Conservation (phyloP, 192 early-diverging fungal species). For the Jimgerdemannia lactiflua region DNA sequence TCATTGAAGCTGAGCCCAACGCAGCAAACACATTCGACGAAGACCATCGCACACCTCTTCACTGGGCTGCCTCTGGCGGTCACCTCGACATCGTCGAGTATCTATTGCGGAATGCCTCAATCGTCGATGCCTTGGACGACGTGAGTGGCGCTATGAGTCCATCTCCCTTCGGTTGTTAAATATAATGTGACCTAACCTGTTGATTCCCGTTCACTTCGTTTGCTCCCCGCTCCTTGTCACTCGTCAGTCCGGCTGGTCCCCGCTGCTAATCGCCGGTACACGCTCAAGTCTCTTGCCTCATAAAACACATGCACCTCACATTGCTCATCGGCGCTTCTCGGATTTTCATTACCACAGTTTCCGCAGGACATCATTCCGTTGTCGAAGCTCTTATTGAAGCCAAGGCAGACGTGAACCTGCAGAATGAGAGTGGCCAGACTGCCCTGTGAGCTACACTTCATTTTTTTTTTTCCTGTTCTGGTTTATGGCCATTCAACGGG, state of each 20-base stretch:
- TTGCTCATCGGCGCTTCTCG: not conserved
- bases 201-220: not conserved
- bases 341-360: slow-evolving; percentile 22
- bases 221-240: not conserved
- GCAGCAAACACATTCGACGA: slow-evolving; percentile 64
- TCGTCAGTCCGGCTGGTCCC: slow-evolving; percentile 46
- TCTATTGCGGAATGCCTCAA: slow-evolving; percentile 59
- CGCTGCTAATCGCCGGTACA: slow-evolving; percentile 53
- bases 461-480: not conserved
- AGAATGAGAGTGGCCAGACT: slow-evolving; percentile 50
- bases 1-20: slow-evolving; percentile 47
- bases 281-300: not conserved
- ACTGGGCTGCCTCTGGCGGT: slow-evolving; percentile 70
- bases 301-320: not conserved
- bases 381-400: slow-evolving; percentile 32
- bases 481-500: no score
- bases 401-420: slow-evolving; percentile 33
- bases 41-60: slow-evolving; percentile 45
- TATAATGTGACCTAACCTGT: no score
- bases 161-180: not conserved
- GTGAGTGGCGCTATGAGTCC: slow-evolving; percentile 26
- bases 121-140: slow-evolving; percentile 65
- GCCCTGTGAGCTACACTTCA: slow-evolving; percentile 33
- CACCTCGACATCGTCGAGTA: slow-evolving; percentile 62
- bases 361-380: slow-evolving; percentile 39